phyloP scores from a whole-genome alignment of 2,329 filamentous ascomycete species.

The Nannizziopsis arthrosporioides region DNA sequence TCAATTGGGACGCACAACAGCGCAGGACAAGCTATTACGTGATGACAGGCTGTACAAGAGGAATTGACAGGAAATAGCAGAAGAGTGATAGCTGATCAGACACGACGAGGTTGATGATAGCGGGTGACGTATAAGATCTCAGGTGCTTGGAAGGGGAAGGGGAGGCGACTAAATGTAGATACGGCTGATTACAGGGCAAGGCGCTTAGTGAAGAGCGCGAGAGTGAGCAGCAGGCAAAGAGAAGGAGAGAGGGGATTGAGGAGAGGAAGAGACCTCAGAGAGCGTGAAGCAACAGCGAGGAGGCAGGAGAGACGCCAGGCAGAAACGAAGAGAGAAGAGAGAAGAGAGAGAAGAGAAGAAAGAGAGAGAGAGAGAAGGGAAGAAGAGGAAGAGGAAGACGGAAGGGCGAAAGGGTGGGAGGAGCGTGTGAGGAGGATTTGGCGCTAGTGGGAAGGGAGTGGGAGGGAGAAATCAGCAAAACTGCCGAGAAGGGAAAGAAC shows the following conservation, averaged over 20 bases:
- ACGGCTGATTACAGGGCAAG: neutral
- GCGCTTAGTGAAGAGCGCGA: neutral
- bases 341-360: slow-evolving; percentile 8
- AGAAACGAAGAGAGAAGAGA: slow-evolving; percentile 9
- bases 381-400: neutral
- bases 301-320: slow-evolving; percentile 6
- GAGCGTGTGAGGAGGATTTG: slow-evolving; percentile 15
- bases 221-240: neutral
- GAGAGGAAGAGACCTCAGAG: too few species aligned
- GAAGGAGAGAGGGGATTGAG: slow-evolving; percentile 8
- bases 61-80: slow-evolving; percentile 12
- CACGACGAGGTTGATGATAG: neutral
- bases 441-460: slow-evolving; percentile 19
- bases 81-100: neutral
- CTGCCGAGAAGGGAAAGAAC: slow-evolving; percentile 12
- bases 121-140: neutral
- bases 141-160: neutral
- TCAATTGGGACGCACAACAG: neutral
- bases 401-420: slow-evolving; percentile 10
- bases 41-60: too few species aligned
- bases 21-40: neutral
- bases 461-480: slow-evolving; percentile 11
- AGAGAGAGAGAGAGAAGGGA: slow-evolving; percentile 7
- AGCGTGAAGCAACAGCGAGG: too few species aligned
- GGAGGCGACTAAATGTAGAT: neutral